Percentiles rank a stretch among this genome's conserved stretches.
phyloP scores from a whole-genome alignment of 257 asterid genomes.

The Solanum arcanum region DNA sequence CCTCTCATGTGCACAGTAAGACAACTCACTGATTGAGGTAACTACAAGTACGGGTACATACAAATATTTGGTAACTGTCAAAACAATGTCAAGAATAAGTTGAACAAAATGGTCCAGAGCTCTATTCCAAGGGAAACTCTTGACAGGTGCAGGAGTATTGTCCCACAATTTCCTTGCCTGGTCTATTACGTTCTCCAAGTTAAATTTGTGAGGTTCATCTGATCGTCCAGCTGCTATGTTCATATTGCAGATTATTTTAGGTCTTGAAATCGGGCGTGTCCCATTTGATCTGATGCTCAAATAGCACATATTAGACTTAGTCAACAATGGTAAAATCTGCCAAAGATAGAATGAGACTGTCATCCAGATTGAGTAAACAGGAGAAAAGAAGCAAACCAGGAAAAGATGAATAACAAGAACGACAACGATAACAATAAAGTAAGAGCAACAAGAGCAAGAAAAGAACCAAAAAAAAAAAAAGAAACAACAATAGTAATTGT shows the following conservation, averaged over 20 bases:
- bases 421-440: background rate
- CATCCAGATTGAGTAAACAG: background rate
- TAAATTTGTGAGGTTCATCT: conserved; percentile 34
- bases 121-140: conserved; percentile 77
- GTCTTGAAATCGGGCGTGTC: conserved; percentile 3
- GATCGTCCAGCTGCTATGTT: conserved; percentile 58
- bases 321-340: conserved; percentile 27
- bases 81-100: conserved; percentile 48
- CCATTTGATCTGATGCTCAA: conserved; percentile 25
- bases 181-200: conserved; percentile 19
- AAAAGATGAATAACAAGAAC: background rate
- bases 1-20: conserved; percentile 91
- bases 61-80: conserved; percentile 50
- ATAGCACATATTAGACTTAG: conserved; percentile 16
- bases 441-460: background rate
- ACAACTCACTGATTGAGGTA: conserved; percentile 73
- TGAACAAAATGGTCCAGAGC: conserved; percentile 61
- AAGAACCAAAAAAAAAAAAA: background rate
- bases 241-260: conserved; percentile 34
- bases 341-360: conserved; percentile 2
- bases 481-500: background rate
- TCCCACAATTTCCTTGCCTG: conserved; percentile 63
- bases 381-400: background rate
- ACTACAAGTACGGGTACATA: conserved; percentile 49
- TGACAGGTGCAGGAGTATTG: conserved; percentile 60